Evolutionary conservation across 352 stramenopile genomes (phyloP), one percentile per base, ranked within the genome.

Genomic region (Pythium vanterpoolii): DNA sequence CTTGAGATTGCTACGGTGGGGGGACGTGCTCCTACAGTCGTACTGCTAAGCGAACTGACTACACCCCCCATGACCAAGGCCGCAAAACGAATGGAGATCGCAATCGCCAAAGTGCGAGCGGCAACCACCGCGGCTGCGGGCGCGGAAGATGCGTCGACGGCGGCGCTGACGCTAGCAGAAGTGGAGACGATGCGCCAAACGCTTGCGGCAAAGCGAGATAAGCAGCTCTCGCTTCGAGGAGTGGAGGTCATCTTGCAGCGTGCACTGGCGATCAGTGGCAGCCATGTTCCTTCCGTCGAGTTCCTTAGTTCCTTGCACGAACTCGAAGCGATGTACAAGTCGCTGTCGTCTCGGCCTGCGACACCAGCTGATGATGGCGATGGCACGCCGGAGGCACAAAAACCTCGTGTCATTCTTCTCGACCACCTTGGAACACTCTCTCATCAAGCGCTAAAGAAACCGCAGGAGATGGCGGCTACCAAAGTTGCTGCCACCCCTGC

Each of bases 41-140:
- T 88, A 6, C 42, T 90, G 2, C 47, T 85, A 19, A 90, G 72
- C 18, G 73, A 85, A 23, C 53, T 86, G 54, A 78, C 64, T 26
- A 46, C 46, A 10, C 80, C 80, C 4, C 80, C 80, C 21, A 43
- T 90, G 51, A 87, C 71, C 4, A 84, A 69, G 11, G 19, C 60
- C 4, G 73, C 71, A 66, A 68, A 66, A 30, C 82, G 75, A 34
- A 56, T 83, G 14, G 50, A 66, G 19, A 26, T 52, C 0, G 28
- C 50, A 5, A 23, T 34, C 4, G 56, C 50, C 0, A 45, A 13
- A 18, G 33, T 21, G 1, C 34, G 46, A 2, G 21, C 40, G 26
- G n/a, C 27, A 11, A 34, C 27, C 1, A 36, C 52, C 1, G 11
- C 11, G 9, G 48, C 30, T 21, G 21, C 30, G 13, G 48, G 21